Conservation (phyloP, 768 basidiomycete species). For the Hydnum rufescens region DNA sequence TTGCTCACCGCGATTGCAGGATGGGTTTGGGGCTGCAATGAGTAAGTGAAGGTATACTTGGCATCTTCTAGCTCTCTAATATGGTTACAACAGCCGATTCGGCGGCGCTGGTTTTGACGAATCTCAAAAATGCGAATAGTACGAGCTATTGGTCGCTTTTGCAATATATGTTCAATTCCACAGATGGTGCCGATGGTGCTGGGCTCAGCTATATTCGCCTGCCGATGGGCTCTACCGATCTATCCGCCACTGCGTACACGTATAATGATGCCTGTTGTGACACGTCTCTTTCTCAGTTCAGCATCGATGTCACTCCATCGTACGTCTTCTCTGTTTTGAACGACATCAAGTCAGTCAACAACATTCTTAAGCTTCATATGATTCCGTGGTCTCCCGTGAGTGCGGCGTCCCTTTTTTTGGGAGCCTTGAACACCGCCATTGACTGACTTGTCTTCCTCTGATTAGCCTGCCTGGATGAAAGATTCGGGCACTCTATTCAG, state of each 20-base stretch:
- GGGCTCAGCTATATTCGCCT: slow-evolving; percentile 52
- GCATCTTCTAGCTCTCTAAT: too few species aligned
- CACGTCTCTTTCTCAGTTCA: slow-evolving; percentile 35
- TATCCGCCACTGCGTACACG: slow-evolving; percentile 39
- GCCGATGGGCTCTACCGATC: slow-evolving; percentile 55
- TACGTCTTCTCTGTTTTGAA: slow-evolving; percentile 41
- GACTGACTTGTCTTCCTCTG: background rate
- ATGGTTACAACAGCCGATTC: too few species aligned
- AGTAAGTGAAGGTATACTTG: too few species aligned
- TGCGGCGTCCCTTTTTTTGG: too few species aligned
- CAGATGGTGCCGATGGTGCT: slow-evolving; percentile 39
- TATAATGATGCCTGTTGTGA: slow-evolving; percentile 45
- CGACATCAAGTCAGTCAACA: slow-evolving; percentile 44
- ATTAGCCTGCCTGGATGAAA: slow-evolving; percentile 68
- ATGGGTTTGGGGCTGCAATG: too few species aligned
- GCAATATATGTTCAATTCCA: slow-evolving; percentile 13
- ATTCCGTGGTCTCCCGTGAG: slow-evolving; percentile 60
- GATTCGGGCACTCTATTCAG: slow-evolving; percentile 20
- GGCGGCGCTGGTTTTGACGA: too few species aligned
- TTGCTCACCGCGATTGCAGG: too few species aligned
- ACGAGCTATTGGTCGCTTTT: slow-evolving; percentile 28
- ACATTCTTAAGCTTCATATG: slow-evolving; percentile 32
- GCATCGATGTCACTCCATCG: slow-evolving; percentile 36
- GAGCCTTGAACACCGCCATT: background rate
- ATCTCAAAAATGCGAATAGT: too few species aligned